Conservation (phyloP, 352 stramenopile species). For the Phytophthora litchii region DNA sequence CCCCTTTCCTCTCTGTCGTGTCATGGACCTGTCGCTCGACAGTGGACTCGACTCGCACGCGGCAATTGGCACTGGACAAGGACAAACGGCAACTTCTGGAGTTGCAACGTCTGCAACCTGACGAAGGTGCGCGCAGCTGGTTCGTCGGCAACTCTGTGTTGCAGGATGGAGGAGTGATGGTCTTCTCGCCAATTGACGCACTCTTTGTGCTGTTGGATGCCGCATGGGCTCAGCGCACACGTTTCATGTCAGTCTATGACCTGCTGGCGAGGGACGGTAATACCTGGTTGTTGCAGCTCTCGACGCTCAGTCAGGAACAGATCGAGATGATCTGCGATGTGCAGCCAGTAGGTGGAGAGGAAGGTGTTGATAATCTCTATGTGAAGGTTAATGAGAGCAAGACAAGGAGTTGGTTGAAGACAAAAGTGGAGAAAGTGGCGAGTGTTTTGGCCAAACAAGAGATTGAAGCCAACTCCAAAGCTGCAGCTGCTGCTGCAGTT, state of each 20-base stretch:
- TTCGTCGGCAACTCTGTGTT: slow-evolving; percentile 78
- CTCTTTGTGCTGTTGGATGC: slow-evolving; percentile 76
- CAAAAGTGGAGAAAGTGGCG: slow-evolving; percentile 60
- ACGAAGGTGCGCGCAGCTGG: slow-evolving; percentile 71
- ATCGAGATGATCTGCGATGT: slow-evolving; percentile 67
- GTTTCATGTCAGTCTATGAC: slow-evolving; percentile 67
- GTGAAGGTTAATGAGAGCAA: slow-evolving; percentile 68
- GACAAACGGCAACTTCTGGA: slow-evolving; percentile 50
- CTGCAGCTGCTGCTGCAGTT: slow-evolving; percentile 32
- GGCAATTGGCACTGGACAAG: slow-evolving; percentile 63
- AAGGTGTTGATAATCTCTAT: slow-evolving; percentile 55
- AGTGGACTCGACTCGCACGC: slow-evolving; percentile 31
- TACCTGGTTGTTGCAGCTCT: slow-evolving; percentile 61
- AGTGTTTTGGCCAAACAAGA: slow-evolving; percentile 45
- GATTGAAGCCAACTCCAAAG: slow-evolving; percentile 17
- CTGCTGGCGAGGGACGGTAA: slow-evolving; percentile 53
- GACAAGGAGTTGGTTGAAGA: slow-evolving; percentile 49
- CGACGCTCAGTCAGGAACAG: slow-evolving; percentile 27
- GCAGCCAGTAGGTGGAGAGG: slow-evolving; percentile 43
- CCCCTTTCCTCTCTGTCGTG: slow-evolving; percentile 54
- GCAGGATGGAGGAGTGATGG: slow-evolving; percentile 65
- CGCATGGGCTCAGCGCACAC: slow-evolving; percentile 48
- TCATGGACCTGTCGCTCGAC: slow-evolving; percentile 45
- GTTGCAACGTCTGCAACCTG: slow-evolving; percentile 69
- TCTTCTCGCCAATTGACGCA: slow-evolving; percentile 72